phyloP scores from a whole-genome alignment of 768 basidiomycete genomes.

The Phaeolepiota aurea region DNA sequence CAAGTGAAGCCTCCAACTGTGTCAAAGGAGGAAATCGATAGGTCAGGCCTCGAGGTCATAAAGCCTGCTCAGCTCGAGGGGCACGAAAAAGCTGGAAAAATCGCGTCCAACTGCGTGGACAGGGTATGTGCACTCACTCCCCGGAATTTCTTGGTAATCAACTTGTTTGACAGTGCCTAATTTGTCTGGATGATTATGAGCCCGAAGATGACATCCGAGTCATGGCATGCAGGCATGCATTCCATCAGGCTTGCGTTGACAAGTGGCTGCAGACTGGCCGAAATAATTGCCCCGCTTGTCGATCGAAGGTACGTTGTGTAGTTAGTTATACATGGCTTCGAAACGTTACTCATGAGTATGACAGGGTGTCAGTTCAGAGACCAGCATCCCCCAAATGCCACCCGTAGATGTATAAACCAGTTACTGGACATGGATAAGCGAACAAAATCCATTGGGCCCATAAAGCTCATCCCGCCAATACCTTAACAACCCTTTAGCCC shows the following conservation, averaged over 20 bases:
- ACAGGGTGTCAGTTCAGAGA: background rate
- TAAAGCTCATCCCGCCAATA: no score
- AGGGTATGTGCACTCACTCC: slow-evolving; percentile 38
- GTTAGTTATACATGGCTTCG: no score
- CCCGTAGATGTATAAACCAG: no score
- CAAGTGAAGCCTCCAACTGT: slow-evolving; percentile 79
- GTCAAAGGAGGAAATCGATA: slow-evolving; percentile 78
- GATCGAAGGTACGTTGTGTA: slow-evolving; percentile 52
- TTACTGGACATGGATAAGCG: no score
- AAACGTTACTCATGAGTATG: no score
- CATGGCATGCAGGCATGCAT: slow-evolving; percentile 80
- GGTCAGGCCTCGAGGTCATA: slow-evolving; percentile 73
- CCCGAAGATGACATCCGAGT: slow-evolving; percentile 72
- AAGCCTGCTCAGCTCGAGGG: slow-evolving; percentile 42
- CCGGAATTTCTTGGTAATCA: background rate
- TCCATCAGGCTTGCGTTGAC: slow-evolving; percentile 85
- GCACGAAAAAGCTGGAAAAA: slow-evolving; percentile 52
- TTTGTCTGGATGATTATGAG: slow-evolving; percentile 85
- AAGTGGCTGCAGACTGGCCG: slow-evolving; percentile 78
- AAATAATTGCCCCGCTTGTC: slow-evolving; percentile 91
- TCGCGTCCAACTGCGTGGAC: slow-evolving; percentile 75
- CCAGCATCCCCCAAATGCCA: background rate
- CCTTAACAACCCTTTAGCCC: no score
- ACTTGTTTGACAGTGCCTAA: slow-evolving; percentile 53
- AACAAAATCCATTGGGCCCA: no score